A percentile compares a stretch with the other conserved stretches of the same genome.
Conservation (phyloP, 805 yeast species). For the Ogataea populi-albae region DNA sequence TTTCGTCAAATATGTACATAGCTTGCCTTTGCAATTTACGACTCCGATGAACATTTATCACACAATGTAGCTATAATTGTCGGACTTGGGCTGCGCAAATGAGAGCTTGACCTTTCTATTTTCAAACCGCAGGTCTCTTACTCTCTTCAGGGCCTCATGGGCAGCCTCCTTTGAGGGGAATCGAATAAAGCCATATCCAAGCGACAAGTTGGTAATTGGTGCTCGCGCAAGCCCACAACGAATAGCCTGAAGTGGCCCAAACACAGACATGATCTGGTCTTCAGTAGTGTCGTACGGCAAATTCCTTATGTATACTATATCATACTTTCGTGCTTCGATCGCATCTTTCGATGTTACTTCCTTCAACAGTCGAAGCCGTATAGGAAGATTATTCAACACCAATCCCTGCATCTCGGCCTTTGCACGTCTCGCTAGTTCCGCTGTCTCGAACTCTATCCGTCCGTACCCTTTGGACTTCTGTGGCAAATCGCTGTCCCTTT, state of each 20-base stretch:
- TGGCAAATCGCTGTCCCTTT: constrained; percentile 13
- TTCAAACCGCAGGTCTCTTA: constrained; percentile 42
- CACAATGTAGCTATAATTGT: constrained; percentile 26
- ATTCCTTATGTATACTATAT: constrained; percentile 27
- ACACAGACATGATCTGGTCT: constrained; percentile 23
- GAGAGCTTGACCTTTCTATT: constrained; percentile 41
- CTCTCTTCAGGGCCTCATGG: constrained; percentile 41
- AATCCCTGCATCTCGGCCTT: constrained; percentile 31
- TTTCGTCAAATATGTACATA: constrained; percentile 12
- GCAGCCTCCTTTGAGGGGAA: constrained; percentile 45
- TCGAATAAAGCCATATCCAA: constrained; percentile 64
- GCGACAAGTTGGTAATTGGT: constrained; percentile 26
- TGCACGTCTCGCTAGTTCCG: constrained; percentile 24
- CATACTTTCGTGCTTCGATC: constrained; percentile 17
- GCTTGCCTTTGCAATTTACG: constrained; percentile 2
- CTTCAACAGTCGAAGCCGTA: constrained; percentile 18
- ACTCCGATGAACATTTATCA: constrained; percentile 6
- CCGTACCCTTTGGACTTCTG: constrained; percentile 26
- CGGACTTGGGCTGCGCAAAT: constrained; percentile 25
- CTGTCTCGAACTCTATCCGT: constrained; percentile 20
- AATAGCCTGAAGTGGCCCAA: constrained; percentile 28
- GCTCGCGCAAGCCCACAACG: constrained; percentile 29
- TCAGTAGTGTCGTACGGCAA: constrained; percentile 28
- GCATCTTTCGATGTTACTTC: constrained; percentile 7
- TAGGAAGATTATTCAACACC: constrained; percentile 29